These are phyloP conservation scores for Xylaria sp. DNA, from an alignment of 2,329 filamentous ascomycete genomes.

Conservation along the genomic window DNA sequence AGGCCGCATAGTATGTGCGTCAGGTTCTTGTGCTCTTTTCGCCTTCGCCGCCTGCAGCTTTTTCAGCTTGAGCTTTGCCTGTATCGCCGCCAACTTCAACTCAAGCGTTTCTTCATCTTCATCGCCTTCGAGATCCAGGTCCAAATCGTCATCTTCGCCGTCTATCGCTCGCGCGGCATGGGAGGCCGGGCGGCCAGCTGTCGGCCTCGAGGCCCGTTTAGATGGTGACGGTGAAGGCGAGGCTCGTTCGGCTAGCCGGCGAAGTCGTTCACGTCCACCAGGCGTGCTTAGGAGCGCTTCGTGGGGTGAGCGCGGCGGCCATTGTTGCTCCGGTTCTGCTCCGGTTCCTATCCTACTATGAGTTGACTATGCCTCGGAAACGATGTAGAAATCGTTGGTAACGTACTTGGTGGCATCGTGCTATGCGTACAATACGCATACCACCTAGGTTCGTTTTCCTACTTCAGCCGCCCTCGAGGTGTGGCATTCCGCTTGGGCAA, in stretches of 20 bases:
- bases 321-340: constrained; percentile 63
- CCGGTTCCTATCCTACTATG: constrained; percentile 41
- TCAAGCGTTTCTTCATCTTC: constrained; percentile 86
- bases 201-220: constrained; percentile 55
- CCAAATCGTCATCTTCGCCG: constrained; percentile 48
- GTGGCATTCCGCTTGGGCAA: constrained; percentile 7
- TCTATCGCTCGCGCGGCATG: constrained; percentile 33
- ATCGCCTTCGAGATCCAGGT: constrained; percentile 57
- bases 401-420: constrained; percentile 46
- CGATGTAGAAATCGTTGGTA: constrained; percentile 11
- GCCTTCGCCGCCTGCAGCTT: constrained; percentile 77
- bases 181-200: constrained; percentile 46
- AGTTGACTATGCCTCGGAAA: constrained; percentile 30
- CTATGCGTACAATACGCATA: constrained; percentile 25
- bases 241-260: constrained; percentile 72
- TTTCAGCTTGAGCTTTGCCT: constrained; percentile 88
- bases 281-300: constrained; percentile 76
- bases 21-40: constrained; percentile 44
- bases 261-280: constrained; percentile 79
- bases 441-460: constrained; percentile 32
- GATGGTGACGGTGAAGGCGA: constrained; percentile 77
- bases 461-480: constrained; percentile 9
- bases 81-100: constrained; percentile 86
- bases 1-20: constrained; percentile 28
- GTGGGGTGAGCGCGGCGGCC: constrained; percentile 74